Percentiles rank a stretch among this genome's conserved stretches.
Conservation (phyloP, 768 basidiomycete species). For the Trametes villosa region DNA sequence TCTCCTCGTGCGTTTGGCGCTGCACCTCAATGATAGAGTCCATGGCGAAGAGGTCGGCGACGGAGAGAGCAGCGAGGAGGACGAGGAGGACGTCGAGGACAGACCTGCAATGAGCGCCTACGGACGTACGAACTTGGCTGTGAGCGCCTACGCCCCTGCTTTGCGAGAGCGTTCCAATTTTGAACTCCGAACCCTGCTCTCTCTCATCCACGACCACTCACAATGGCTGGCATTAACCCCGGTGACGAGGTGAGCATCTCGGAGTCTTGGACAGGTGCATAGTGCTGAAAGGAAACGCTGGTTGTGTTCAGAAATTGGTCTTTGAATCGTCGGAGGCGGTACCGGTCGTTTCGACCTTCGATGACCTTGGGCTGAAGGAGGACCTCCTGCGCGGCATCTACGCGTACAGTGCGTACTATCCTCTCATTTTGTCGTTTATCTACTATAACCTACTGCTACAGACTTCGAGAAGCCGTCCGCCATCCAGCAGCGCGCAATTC, state of each 20-base stretch:
- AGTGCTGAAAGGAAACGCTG: conserved; percentile 1
- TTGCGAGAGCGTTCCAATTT: conserved; percentile 39
- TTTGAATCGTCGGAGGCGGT: conserved; percentile 96
- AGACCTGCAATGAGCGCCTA: conserved; percentile 20
- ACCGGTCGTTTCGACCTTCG: conserved; percentile 86
- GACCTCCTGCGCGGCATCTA: conserved; percentile 97
- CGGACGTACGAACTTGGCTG: background rate
- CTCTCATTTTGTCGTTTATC: background rate
- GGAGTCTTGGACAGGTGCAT: conserved; percentile 7
- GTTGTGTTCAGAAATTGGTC: conserved; percentile 71
- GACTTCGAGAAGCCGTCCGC: conserved; percentile 99
- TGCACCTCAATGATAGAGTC: conserved; percentile 95
- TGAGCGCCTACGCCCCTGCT: conserved; percentile 15
- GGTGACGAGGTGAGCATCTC: conserved; percentile 75
- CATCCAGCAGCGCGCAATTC: conserved; percentile 97
- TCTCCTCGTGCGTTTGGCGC: conserved; percentile 93
- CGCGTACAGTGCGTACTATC: conserved; percentile 74
- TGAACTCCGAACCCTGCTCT: conserved; percentile 55
- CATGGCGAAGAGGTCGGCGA: conserved; percentile 49
- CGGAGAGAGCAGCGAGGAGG: background rate
- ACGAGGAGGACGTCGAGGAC: conserved; percentile 8
- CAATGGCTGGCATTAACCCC: conserved; percentile 82
- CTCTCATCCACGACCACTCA: conserved; percentile 45
- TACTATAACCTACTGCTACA: conserved; percentile 24
- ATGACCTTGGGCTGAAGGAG: conserved; percentile 90